Percentiles rank a stretch among this genome's conserved stretches.
phyloP scores from a whole-genome alignment of 2,329 filamentous ascomycete genomes.

The Xylariaceae sp. region DNA sequence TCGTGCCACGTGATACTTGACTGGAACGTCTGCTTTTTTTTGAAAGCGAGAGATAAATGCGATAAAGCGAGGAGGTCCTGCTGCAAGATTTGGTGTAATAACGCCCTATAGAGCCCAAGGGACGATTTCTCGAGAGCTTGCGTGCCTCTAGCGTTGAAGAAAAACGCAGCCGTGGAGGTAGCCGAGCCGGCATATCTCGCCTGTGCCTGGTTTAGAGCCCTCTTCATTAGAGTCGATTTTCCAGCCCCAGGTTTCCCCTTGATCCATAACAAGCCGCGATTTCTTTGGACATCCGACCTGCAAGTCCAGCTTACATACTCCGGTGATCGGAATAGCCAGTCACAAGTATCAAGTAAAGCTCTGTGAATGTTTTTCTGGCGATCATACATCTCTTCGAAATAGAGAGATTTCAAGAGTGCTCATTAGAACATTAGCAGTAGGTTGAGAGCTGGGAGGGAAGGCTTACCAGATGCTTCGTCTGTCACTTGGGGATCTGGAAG shows the following conservation, averaged over 20 bases:
- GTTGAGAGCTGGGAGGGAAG: too few species aligned
- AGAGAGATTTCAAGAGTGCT: neutral
- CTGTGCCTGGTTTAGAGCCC: neutral
- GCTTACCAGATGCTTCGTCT: too few species aligned
- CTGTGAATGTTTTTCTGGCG: neutral
- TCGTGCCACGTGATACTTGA: neutral
- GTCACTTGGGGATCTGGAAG: too few species aligned
- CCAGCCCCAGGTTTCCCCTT: conserved; percentile 1
- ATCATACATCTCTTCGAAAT: conserved; percentile 1
- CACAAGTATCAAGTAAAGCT: neutral
- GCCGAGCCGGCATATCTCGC: neutral
- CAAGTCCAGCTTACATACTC: neutral
- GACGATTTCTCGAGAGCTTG: neutral
- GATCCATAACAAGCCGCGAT: neutral
- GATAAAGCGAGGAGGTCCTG: neutral
- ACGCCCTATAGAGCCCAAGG: neutral
- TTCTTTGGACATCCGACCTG: neutral
- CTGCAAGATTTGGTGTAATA: neutral
- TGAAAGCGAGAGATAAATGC: neutral
- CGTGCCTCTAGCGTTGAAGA: conserved; percentile 1
- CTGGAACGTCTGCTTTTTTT: neutral
- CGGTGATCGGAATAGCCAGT: neutral
- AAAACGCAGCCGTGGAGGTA: neutral
- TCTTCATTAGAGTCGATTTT: neutral
- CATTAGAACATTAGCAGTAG: too few species aligned